Evolutionary conservation across 495 filamentous ascomycete species (phyloP), one percentile per base, ranked within the genome.

Genomic region (Aspergillus kassunensis): DNA sequence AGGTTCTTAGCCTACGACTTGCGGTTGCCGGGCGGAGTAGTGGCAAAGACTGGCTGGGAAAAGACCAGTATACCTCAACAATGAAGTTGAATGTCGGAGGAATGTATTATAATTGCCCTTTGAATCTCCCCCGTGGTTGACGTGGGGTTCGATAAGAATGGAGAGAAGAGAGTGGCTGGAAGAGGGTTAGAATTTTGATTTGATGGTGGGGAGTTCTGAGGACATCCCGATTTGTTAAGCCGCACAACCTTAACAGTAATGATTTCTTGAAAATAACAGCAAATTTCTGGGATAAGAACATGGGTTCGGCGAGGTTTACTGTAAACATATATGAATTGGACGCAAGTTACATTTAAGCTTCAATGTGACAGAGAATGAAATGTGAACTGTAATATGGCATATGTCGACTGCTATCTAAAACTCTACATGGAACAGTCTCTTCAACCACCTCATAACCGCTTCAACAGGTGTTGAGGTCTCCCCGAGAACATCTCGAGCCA

Each of bases 371-470:
- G 29, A 11, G 6, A 23, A 0, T 33, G 18, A 27, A 45, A 29
- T 20, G 33, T 6, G 30, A 44, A 44, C 15, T 15, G 11, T 20
- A 19, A 16, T 25, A 35, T 30, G 23, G n/a, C 0, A 20, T 27
- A n/a, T n/a, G n/a, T n/a, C n/a, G 20, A 16, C 12, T 13, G 15
- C 53, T 44, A 19, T 19, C 44, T 57, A 65, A 36, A 59, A 58
- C 8, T 61, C 57, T 25, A 62, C 52, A 33, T 60, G 59, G 18
- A 73, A 59, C 5, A 62, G 15, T 13, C 55, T 49, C 33, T 64
- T 56, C 25, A 76, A 48, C 71, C 70, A 73, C 31, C 44, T 23
- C 27, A 71, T 58, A 30, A 68, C 62, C 12, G 42, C 53, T n/a
- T 55, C 62, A 7, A 63, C 46, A 27, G 61, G 56, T 31, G 59